Base-by-base conservation (phyloP, 2,329 filamentous ascomycete species). In the Beauveria pseudobassiana region DNA sequence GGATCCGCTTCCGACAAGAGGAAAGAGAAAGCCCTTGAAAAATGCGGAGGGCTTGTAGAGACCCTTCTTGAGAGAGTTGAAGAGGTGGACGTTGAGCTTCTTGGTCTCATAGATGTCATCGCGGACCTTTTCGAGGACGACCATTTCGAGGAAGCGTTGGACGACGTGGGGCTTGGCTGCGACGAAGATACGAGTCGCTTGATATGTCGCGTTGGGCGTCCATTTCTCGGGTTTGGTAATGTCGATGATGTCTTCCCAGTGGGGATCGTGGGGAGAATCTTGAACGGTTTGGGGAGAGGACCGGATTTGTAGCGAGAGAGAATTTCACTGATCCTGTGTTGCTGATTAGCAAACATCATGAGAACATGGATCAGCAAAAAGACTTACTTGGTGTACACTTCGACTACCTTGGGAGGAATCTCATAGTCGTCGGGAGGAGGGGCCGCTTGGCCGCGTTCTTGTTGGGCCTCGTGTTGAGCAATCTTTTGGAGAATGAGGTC, bases 281-380 rank as follows among this genome's bases (percentile, higher is more conserved):
- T 98, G 82, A 99, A 96, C 0, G 93, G 93, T 76, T 99, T 99
- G 22, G 95, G 95, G 38, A 99, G 82, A 67, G 93, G 93, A n/a
- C 95, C 95, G 16, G 90, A 93, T 76, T 96, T 96, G 80, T 96
- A 98, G 66, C 93, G 86, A 28, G 91, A 92, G 63, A 99, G 82
- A 64, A 98, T 88, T 67, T 93, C 81, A 64, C 93, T 93, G 68
- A 96, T 87, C 77, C 87, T 91, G 45, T 24, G 12, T 6, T 28
- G 45, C 18, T 16, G 34, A 20, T 54, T 0, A 18, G 7, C 18
- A 7, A 24, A 53, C 69, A 64, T 71, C 67, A 6, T 3, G 48
- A 45, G n/a, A 7, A 49, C 42, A 7, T 1, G 20, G 6, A 53
- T 12, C 52, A 20, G 12, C 22, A 2, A 22, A 3, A 5, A 34